These are phyloP conservation scores for Diaporthe batatas DNA, from an alignment of 2,329 filamentous ascomycete genomes.

Conservation along the genomic window DNA sequence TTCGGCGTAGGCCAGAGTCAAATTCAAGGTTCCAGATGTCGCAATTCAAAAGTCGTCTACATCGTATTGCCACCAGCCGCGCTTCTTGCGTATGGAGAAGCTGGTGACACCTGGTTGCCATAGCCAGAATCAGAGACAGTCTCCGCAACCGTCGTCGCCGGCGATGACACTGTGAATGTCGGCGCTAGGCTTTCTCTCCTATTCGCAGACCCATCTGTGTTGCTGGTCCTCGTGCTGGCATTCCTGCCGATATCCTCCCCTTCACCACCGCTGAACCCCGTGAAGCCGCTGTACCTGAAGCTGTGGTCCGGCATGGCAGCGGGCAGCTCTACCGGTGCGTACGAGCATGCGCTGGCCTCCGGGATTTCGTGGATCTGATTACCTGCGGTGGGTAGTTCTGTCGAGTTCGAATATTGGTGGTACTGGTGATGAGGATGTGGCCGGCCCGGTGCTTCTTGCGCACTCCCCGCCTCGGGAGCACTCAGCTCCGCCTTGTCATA, in stretches of 20 bases:
- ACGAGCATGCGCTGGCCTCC: slow-evolving; percentile 8
- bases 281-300: slow-evolving; percentile 24
- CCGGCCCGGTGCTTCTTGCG: background rate
- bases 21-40: background rate
- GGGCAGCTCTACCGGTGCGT: slow-evolving; percentile 22
- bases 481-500: slow-evolving; percentile 19
- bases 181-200: slow-evolving; percentile 23
- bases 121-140: slow-evolving; percentile 20
- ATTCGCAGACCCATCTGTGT: slow-evolving; percentile 7
- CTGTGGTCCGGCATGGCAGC: slow-evolving; percentile 20
- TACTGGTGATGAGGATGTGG: slow-evolving; percentile 10
- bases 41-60: background rate
- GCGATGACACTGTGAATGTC: slow-evolving; percentile 23
- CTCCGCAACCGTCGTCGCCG: slow-evolving; percentile 24
- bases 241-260: slow-evolving; percentile 21
- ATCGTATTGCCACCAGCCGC: slow-evolving; percentile 22
- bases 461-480: background rate
- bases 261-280: slow-evolving; percentile 12
- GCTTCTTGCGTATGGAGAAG: slow-evolving; percentile 20
- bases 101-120: slow-evolving; percentile 2
- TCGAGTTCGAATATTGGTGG: slow-evolving; percentile 11
- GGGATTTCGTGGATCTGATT: slow-evolving; percentile 29
- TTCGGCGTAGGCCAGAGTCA: background rate
- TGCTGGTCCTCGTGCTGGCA: slow-evolving; percentile 26
- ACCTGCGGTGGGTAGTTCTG: slow-evolving; percentile 4